Percentiles rank a stretch among this genome's conserved stretches.
phyloP scores from a whole-genome alignment of 768 basidiomycete species.

The Phaffia tasmanica region DNA sequence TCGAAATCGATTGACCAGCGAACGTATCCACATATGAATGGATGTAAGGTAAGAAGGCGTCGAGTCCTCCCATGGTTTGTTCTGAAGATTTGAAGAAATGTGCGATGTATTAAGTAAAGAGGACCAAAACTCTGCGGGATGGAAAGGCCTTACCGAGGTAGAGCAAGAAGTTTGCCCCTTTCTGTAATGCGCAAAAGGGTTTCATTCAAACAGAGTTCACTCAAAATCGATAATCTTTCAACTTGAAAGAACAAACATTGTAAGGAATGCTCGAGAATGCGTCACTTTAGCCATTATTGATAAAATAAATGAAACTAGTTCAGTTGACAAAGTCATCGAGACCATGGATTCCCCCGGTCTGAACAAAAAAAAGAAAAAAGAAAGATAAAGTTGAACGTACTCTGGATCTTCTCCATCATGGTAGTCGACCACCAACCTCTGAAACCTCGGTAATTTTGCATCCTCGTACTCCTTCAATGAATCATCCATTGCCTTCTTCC shows the following conservation, averaged over 20 bases:
- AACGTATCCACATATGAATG: conserved; percentile 71
- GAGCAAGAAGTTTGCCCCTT: conserved; percentile 79
- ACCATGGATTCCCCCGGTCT: conserved; percentile 25
- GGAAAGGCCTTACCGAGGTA: conserved; percentile 48
- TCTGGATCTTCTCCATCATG: conserved; percentile 45
- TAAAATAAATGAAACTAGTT: conserved; percentile 23
- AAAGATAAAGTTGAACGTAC: conserved; percentile 12
- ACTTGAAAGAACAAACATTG: conserved; percentile 28
- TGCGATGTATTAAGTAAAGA: no score
- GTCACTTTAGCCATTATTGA: conserved; percentile 35
- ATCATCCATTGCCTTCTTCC: conserved; percentile 59
- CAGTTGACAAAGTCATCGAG: conserved; percentile 28
- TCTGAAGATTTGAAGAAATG: not conserved
- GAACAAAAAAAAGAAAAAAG: no score
- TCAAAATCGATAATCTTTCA: not conserved
- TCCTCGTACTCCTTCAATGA: conserved; percentile 53
- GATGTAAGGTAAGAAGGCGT: conserved; percentile 73
- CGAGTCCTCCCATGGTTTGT: conserved; percentile 54
- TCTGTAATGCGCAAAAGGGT: conserved; percentile 38
- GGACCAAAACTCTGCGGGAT: conserved; percentile 18
- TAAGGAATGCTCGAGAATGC: conserved; percentile 67
- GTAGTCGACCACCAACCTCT: conserved; percentile 65
- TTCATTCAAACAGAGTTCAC: not conserved
- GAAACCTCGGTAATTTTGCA: conserved; percentile 52
- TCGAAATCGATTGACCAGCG: conserved; percentile 67